These are phyloP conservation scores for Pseudogymnoascus sp. DNA, from an alignment of 2,329 filamentous ascomycete genomes.

Conservation along the genomic window DNA sequence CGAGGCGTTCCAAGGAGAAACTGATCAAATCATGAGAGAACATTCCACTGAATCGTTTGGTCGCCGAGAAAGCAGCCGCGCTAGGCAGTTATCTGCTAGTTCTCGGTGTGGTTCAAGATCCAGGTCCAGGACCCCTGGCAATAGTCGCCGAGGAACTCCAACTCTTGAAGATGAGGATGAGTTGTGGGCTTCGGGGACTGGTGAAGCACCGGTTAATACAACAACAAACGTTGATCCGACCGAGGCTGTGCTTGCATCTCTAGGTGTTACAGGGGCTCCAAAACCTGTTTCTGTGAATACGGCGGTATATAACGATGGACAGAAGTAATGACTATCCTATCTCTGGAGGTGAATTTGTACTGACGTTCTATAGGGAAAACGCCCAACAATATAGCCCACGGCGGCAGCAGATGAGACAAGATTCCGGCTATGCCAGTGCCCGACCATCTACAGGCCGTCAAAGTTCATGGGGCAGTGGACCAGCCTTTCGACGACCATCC, in stretches of 20 bases:
- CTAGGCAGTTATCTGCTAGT: neutral
- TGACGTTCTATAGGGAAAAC: neutral
- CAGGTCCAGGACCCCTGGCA: neutral
- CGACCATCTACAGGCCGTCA: slow-evolving; percentile 23
- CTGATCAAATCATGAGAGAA: neutral
- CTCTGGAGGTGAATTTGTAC: neutral
- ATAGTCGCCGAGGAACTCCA: neutral
- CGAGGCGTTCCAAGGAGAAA: neutral
- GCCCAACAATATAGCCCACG: slow-evolving; percentile 14
- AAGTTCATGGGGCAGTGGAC: neutral
- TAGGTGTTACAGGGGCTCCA: slow-evolving; percentile 30
- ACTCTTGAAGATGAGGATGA: slow-evolving; percentile 15
- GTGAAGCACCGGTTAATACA: slow-evolving; percentile 20
- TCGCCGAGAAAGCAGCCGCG: neutral
- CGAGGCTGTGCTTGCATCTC: slow-evolving; percentile 28
- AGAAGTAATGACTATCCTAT: neutral
- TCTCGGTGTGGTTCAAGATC: neutral
- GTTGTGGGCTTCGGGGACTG: slow-evolving; percentile 26
- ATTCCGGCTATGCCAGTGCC: slow-evolving; percentile 27
- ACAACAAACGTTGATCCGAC: slow-evolving; percentile 20
- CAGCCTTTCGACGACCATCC: neutral
- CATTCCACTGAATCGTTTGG: neutral
- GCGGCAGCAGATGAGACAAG: slow-evolving; percentile 17
- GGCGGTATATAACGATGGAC: neutral
- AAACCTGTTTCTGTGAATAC: slow-evolving; percentile 24